Evolutionary conservation across 2,329 filamentous ascomycete species (phyloP), one percentile per base, ranked within the genome.

Genomic region (Colletotrichum godetiae): DNA sequence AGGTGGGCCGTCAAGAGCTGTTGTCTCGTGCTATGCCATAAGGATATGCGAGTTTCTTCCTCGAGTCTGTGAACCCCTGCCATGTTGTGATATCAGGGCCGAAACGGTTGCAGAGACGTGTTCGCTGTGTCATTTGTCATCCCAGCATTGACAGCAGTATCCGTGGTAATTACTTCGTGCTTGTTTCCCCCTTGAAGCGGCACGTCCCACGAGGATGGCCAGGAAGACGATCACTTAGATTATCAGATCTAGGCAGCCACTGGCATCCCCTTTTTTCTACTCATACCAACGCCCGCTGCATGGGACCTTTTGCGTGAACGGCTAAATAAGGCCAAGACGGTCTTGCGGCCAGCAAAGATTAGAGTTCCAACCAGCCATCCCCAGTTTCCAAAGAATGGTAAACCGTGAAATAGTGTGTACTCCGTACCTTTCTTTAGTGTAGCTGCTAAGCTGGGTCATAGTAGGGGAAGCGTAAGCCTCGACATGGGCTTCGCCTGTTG

Each of bases 401-500:
- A 42, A 42, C 13, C 37, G 37, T 42, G 19, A 19, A 24, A 5
- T 55, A 27, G 11, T 55, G 22, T 4, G 27, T 55, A 55, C 52
- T 55, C 10, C 27, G 27, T 55, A 55, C 52, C 52, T 49, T 65
- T 29, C 29, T 33, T 57, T 29, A 22, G 27, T 46, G 37, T 42
- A 22, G 37, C 22, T 24, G 24, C 37, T 15, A 42, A 42, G 37
- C 37, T 42, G 37, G 37, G 13, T 42, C 37, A 42, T 15, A 42
- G 37, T 19, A 42, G 37, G 37, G 65, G 12, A 68, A 55, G 59
- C 27, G 58, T 59, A 33, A 64, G 53, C 53, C 11, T 29, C 55
- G 60, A 29, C 66, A 73, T 64, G 60, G 67, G 15, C 29, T 61
- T 65, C 42, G 70, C 67, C 59, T 65, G 67, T 27, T 37, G 29